These are phyloP conservation scores for Jacaranda mimosifolia DNA, from an alignment of 257 asterid species.

Conservation along the genomic window DNA sequence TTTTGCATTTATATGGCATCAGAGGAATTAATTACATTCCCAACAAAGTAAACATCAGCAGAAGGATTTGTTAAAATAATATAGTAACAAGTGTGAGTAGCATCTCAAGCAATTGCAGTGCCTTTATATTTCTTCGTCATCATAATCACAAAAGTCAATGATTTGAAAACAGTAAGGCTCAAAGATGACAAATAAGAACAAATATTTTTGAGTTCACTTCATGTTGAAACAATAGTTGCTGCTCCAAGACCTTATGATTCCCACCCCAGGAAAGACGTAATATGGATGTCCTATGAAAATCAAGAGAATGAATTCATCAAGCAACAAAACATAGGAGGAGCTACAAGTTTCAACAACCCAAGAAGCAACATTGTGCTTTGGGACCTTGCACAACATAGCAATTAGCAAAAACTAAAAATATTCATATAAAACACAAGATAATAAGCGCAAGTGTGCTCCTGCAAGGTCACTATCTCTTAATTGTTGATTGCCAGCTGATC, in stretches of 20 bases:
- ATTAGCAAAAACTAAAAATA: neutral
- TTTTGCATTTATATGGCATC: neutral
- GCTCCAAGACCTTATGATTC: too few species aligned
- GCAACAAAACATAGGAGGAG: neutral
- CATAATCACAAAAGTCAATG: neutral
- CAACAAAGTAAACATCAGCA: neutral
- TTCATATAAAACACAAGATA: neutral
- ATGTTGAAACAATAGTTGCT: neutral
- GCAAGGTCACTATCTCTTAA: constrained; percentile 2
- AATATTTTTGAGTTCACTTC: too few species aligned
- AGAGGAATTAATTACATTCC: neutral
- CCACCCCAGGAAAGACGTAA: too few species aligned
- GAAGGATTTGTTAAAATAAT: neutral
- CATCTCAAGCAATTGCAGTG: neutral
- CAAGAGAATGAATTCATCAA: neutral
- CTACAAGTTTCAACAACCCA: neutral
- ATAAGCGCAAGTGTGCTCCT: neutral
- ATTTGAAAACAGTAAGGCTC: too few species aligned
- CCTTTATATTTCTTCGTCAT: too few species aligned
- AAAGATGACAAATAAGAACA: too few species aligned
- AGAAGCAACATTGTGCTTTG: neutral
- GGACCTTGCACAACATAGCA: neutral
- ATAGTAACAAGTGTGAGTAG: too few species aligned
- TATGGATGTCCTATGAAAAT: neutral
- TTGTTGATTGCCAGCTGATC: constrained; percentile 18